phyloP scores from a whole-genome alignment of 805 yeast species.

The Lipomyces spencermartinsiae region DNA sequence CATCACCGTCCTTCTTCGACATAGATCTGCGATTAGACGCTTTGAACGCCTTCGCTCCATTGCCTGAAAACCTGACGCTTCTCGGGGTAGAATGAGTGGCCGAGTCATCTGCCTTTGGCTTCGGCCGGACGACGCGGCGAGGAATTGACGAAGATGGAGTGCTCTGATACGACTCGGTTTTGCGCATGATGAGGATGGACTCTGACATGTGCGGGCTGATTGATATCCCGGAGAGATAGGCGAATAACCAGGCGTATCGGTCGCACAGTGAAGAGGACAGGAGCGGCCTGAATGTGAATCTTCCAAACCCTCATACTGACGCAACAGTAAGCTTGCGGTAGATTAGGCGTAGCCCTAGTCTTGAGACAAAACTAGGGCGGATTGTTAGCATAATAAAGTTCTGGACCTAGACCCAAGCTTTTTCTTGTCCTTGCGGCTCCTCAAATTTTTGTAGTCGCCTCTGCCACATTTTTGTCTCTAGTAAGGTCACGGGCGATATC shows the following conservation, averaged over 20 bases:
- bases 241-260: neutral
- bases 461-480: too few relatives aligned
- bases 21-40: neutral
- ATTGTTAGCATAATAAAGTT: too few relatives aligned
- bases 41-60: conserved; percentile 1
- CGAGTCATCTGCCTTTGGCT: neutral
- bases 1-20: neutral
- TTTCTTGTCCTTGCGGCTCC: too few relatives aligned
- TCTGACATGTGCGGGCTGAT: neutral
- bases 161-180: neutral
- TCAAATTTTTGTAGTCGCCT: too few relatives aligned
- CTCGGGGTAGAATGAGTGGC: neutral
- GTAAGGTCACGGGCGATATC: neutral
- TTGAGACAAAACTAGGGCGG: too few relatives aligned
- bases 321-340: too few relatives aligned
- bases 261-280: too few relatives aligned
- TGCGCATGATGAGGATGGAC: neutral
- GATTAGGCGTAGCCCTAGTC: too few relatives aligned
- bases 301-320: neutral
- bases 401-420: too few relatives aligned
- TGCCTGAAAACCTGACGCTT: neutral
- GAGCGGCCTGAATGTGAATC: neutral
- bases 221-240: neutral
- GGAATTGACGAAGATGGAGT: neutral
- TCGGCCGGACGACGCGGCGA: neutral